Percentiles rank a stretch among this genome's conserved stretches.
These are phyloP conservation scores for Cardamine resedifolia DNA, from an alignment of 345 rosid genomes.

Conservation along the genomic window DNA sequence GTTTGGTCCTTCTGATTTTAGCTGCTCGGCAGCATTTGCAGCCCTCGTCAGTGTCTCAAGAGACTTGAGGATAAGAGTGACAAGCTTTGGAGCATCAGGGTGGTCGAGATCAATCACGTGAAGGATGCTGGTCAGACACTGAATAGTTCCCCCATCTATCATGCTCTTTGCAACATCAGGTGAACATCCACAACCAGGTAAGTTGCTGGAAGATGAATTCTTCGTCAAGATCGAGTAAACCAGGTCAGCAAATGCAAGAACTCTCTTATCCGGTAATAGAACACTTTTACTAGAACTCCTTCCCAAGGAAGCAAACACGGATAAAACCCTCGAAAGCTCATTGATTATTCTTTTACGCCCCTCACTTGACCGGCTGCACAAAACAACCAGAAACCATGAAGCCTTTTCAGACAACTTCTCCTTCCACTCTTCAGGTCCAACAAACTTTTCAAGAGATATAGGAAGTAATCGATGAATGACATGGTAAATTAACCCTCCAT, in stretches of 20 bases:
- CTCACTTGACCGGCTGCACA: conserved; percentile 90
- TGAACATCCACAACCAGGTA: conserved; percentile 82
- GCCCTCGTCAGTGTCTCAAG: conserved; percentile 89
- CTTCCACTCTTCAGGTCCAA: conserved; percentile 89
- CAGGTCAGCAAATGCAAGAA: conserved; percentile 74
- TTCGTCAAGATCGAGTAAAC: conserved; percentile 80
- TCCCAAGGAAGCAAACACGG: conserved; percentile 62
- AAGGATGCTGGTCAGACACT: conserved; percentile 73
- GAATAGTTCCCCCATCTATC: conserved; percentile 92
- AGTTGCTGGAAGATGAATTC: conserved; percentile 76
- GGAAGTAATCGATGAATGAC: conserved; percentile 79
- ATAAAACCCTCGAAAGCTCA: conserved; percentile 85
- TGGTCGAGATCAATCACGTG: conserved; percentile 90
- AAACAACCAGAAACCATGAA: conserved; percentile 83
- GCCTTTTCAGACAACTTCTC: conserved; percentile 88
- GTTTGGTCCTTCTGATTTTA: conserved; percentile 58
- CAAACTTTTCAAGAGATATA: conserved; percentile 62
- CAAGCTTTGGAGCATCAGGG: conserved; percentile 92
- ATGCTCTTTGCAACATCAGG: conserved; percentile 94
- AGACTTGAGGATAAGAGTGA: conserved; percentile 79
- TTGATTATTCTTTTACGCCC: conserved; percentile 80
- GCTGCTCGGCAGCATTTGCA: conserved; percentile 83
- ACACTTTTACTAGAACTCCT: conserved; percentile 56
- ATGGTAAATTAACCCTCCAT: conserved; percentile 77
- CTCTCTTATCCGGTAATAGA: conserved; percentile 74